These are phyloP conservation scores for Fusarium verticillioides DNA, from an alignment of 2,329 filamentous ascomycete genomes.

Conservation along the genomic window DNA sequence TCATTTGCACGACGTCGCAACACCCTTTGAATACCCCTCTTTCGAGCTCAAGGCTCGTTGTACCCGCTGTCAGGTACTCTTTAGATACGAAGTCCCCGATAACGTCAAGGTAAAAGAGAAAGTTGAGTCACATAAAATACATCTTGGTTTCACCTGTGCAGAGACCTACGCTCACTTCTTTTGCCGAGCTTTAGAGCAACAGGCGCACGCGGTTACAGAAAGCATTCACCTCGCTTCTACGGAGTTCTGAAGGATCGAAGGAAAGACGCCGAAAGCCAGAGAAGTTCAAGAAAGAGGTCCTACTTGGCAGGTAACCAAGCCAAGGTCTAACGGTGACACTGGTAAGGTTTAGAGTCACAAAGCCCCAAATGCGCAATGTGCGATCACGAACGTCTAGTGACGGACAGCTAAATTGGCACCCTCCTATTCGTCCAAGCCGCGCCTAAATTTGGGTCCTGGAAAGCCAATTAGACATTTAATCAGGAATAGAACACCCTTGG, in stretches of 20 bases:
- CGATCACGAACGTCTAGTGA: neutral
- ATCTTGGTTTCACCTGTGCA: neutral
- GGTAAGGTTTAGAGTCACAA: neutral
- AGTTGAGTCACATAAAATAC: neutral
- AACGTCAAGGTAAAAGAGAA: neutral
- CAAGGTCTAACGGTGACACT: neutral
- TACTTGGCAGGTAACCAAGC: neutral
- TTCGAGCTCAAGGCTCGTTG: neutral
- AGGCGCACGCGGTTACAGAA: neutral
- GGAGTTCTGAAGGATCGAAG: neutral
- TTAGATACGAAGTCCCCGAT: neutral
- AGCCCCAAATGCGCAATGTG: neutral
- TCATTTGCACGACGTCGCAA: neutral
- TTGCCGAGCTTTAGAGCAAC: neutral
- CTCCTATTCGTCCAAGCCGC: neutral
- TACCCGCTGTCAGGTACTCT: neutral
- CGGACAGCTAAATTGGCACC: fast-evolving
- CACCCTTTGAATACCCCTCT: neutral
- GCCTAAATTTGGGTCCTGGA: fast-evolving
- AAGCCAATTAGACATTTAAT: neutral
- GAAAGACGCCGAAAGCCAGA: neutral
- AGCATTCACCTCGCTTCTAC: neutral
- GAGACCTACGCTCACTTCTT: neutral
- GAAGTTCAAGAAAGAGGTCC: neutral
- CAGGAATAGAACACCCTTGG: neutral